These are phyloP conservation scores for Conidiobolus incongruus DNA, from an alignment of 371 early-diverging fungal species.

Conservation along the genomic window DNA sequence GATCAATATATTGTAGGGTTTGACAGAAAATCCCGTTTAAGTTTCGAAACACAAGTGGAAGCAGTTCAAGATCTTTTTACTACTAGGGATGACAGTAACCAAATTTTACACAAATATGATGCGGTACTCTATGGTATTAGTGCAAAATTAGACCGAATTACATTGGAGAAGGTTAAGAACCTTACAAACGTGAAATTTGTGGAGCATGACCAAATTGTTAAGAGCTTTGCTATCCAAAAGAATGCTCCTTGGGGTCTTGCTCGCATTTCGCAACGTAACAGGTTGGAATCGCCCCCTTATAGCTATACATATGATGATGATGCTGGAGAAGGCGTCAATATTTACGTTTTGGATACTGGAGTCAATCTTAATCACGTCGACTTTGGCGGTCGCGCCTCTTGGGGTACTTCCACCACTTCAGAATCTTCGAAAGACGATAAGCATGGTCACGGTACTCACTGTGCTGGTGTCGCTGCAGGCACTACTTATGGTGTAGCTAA, in stretches of 20 bases:
- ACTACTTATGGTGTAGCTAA: conserved; percentile 79
- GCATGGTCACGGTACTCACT: conserved; percentile 56
- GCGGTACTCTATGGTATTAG: too few species aligned
- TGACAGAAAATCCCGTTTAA: too few species aligned
- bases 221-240: not conserved
- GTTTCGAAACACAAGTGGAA: too few species aligned
- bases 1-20: too few species aligned
- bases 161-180: not conserved
- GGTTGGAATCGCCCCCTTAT: not conserved
- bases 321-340: conserved; percentile 33
- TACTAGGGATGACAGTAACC: too few species aligned
- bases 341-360: conserved; percentile 54
- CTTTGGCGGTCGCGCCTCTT: conserved; percentile 51
- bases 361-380: conserved; percentile 46
- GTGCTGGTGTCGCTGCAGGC: conserved; percentile 86
- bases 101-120: too few species aligned
- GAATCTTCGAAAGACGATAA: conserved; percentile 13
- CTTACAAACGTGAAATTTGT: not conserved
- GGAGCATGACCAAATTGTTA: not conserved
- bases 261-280: conserved; percentile 15
- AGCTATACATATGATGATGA: conserved; percentile 16
- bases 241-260: conserved; percentile 23
- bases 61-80: too few species aligned
- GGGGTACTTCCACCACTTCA: conserved; percentile 48
- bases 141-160: too few species aligned